Evolutionary conservation across 2,329 filamentous ascomycete species (phyloP), one percentile per base, ranked within the genome.

Genomic region (Colletotrichum viniferum): DNA sequence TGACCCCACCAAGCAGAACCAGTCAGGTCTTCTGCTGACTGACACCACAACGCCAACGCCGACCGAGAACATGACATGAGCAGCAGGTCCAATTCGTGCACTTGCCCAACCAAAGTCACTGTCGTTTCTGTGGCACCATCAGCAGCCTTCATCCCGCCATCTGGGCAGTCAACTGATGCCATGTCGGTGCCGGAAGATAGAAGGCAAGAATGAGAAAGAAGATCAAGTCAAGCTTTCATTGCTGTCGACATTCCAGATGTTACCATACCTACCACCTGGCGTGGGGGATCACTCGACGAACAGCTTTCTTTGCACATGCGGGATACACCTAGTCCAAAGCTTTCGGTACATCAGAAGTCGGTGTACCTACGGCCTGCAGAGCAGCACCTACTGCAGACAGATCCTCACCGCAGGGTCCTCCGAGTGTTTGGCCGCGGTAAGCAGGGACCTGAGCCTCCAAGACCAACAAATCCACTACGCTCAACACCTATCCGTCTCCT

Each of bases 21-120:
- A 75, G 63, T 73, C 63, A 73, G 58, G 67, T 58, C 58, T 30
- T 30, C 56, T 72, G 69, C 73, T 75, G 69, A 73, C 69, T 68
- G 69, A 75, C 73, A 73, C 62, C 61, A 65, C 73, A 48, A 72
- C 43, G 43, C 43, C 43, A 52, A 48, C 69, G 30, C 56, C 28
- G 61, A 71, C 52, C 61, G 43, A 71, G 73, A 74, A 62, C 67
- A 70, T 74, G 72, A 73, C 63, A 68, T 63, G 73, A 63, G 63
- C 73, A 69, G 66, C 61, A 63, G 61, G 61, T 43, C 32, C 34
- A 38, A 18, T 26, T 32, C 18, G 48, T 68, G 65, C 65, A 30
- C 72, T 66, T 72, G 69, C 32, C 38, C 56, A 24, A 52, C n/a
- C 36, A 32, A 68, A 72, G 69, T 67, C 72, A 67, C 62, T 62